Conservation (phyloP, 352 stramenopile genomes). For the Elongisporangium prolatum region DNA sequence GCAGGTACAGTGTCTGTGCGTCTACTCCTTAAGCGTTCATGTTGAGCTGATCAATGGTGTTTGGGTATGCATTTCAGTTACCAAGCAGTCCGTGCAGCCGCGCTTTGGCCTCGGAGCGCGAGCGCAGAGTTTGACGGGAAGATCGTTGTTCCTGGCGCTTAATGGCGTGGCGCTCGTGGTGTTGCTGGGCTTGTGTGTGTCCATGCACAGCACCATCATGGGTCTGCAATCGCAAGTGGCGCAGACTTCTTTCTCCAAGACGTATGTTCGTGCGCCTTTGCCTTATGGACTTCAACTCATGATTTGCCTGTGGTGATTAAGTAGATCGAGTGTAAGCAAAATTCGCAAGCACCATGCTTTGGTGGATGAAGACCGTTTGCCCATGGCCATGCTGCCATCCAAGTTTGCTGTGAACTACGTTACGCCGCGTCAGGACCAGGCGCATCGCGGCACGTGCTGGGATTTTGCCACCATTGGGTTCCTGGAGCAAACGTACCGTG, state of each 20-base stretch:
- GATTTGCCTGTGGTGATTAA: background rate
- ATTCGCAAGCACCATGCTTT: constrained; percentile 11
- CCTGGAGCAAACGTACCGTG: constrained; percentile 75
- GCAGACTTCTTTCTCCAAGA: constrained; percentile 6
- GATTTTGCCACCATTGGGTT: constrained; percentile 79
- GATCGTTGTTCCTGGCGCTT: constrained; percentile 46
- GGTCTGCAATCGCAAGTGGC: constrained; percentile 30
- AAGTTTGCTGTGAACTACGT: constrained; percentile 81
- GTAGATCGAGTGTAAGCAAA: constrained; percentile 13
- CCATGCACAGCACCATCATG: constrained; percentile 69
- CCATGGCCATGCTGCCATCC: constrained; percentile 64
- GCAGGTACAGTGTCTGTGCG: constrained; percentile 13
- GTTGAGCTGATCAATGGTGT: too few species aligned
- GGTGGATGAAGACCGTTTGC: constrained; percentile 35
- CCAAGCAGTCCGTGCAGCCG: background rate
- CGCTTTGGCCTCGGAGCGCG: background rate
- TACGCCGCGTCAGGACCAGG: constrained; percentile 68
- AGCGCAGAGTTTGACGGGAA: background rate
- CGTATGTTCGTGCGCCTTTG: constrained; percentile 12
- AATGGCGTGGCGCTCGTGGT: constrained; percentile 56
- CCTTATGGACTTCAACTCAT: too few species aligned
- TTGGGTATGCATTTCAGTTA: too few species aligned
- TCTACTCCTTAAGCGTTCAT: too few species aligned
- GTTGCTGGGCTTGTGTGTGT: constrained; percentile 55
- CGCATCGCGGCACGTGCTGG: constrained; percentile 75